Evolutionary conservation across 805 yeast species (phyloP).

Genomic region (Ogataea polymorpha): DNA sequence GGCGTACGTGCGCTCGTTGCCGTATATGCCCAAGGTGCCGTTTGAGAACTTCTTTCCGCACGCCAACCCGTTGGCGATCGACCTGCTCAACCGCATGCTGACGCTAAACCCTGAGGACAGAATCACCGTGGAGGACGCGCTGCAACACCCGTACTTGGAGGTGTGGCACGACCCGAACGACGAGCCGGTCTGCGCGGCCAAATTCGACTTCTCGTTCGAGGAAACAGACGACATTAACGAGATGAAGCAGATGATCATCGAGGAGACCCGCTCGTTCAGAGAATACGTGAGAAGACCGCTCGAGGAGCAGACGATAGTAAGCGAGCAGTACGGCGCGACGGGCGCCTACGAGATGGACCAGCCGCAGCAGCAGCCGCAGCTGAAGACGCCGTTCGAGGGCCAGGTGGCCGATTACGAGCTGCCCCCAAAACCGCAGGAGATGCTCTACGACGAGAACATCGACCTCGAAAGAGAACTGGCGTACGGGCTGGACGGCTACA

Average conservation of each 20-base stretch:
- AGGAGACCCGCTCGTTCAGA: slow-evolving; percentile 77
- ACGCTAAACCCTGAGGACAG: slow-evolving; percentile 84
- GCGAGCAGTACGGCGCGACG: slow-evolving; percentile 26
- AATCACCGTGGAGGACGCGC: slow-evolving; percentile 84
- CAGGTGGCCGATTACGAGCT: slow-evolving; percentile 46
- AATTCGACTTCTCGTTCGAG: slow-evolving; percentile 87
- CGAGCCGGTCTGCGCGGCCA: slow-evolving; percentile 77
- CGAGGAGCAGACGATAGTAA: slow-evolving; percentile 42
- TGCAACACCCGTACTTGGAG: slow-evolving; percentile 81
- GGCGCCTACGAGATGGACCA: slow-evolving; percentile 17
- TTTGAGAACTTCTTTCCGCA: slow-evolving; percentile 69
- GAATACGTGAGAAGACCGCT: slow-evolving; percentile 78
- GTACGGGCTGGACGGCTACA: slow-evolving; percentile 60
- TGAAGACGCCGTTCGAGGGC: slow-evolving; percentile 44
- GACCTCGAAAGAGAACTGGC: slow-evolving; percentile 66
- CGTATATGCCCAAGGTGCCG: slow-evolving; percentile 78
- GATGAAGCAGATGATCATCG: slow-evolving; percentile 73
- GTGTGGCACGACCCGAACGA: slow-evolving; percentile 94
- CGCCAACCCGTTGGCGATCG: slow-evolving; percentile 86
- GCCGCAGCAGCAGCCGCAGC: slow-evolving; percentile 25
- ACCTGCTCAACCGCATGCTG: slow-evolving; percentile 71
- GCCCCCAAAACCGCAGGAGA: slow-evolving; percentile 66
- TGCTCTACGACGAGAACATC: slow-evolving; percentile 29
- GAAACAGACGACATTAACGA: slow-evolving; percentile 72
- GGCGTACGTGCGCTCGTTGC: slow-evolving; percentile 83